Evolutionary conservation across 2,329 filamentous ascomycete species (phyloP).

Genomic region (Fonsecaea nubica): DNA sequence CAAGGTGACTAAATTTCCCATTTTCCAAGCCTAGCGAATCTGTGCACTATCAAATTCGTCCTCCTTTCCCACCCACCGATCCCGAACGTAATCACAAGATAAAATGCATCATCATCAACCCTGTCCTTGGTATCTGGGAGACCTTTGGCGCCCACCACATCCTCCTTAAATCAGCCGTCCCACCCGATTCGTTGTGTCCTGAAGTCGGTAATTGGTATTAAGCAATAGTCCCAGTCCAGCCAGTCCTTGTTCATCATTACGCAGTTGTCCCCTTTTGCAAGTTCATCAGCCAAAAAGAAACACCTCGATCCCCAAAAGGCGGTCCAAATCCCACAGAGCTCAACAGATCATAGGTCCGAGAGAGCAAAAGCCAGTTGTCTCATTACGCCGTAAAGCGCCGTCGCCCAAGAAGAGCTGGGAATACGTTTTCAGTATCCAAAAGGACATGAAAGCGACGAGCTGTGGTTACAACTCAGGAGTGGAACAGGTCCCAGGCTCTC

Average conservation of each 20-base stretch:
- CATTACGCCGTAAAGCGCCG: slow-evolving; percentile 27
- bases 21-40: slow-evolving; percentile 4
- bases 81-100: neutral
- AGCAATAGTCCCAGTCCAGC: slow-evolving; percentile 36
- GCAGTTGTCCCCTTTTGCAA: slow-evolving; percentile 23
- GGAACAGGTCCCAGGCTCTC: slow-evolving; percentile 94
- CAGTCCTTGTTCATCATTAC: slow-evolving; percentile 36
- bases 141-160: slow-evolving; percentile 8
- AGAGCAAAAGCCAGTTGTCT: slow-evolving; percentile 6
- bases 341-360: slow-evolving; percentile 1
- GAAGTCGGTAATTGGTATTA: slow-evolving; percentile 26
- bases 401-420: slow-evolving; percentile 7
- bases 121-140: slow-evolving; percentile 14
- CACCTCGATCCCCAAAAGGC: slow-evolving; percentile 7
- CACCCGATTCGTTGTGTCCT: slow-evolving; percentile 15
- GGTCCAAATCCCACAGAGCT: slow-evolving; percentile 6
- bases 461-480: slow-evolving; percentile 67
- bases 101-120: slow-evolving; percentile 20
- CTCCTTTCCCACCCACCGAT: neutral
- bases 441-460: slow-evolving; percentile 5
- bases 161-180: slow-evolving; percentile 14
- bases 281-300: slow-evolving; percentile 18
- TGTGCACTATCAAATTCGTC: slow-evolving; percentile 3
- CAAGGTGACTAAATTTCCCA: slow-evolving; percentile 1
- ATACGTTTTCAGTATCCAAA: slow-evolving; percentile 15